Base-by-base conservation (phyloP, 2,329 filamentous ascomycete genomes). In the Cytospora chrysosperma region DNA sequence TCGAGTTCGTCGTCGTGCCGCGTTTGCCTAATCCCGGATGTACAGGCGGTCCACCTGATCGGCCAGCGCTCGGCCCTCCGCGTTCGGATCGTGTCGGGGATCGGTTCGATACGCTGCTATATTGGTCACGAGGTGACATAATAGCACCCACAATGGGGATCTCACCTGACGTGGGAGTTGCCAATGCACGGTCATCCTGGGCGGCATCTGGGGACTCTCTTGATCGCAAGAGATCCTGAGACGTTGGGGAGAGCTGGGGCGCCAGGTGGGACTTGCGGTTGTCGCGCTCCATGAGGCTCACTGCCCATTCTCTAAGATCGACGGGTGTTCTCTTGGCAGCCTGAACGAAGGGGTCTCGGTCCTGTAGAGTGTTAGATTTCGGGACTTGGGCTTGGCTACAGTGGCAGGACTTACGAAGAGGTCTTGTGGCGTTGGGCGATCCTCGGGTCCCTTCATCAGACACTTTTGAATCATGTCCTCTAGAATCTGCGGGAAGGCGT, bases 381-480 rank as follows among this genome's bases (percentile, higher is more conserved):
- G 30, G 19, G 8, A 19, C 28, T 27, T 32, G 10, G 30, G n/a
- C 50, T 10, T 21, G 10, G 2, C 3, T n/a, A 28, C 1, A 9
- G 10, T 37, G 47, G 28, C 6, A n/a, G 26, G 47, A 78, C 91
- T 77, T 82, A 96, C 92, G 77, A 91, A 97, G 65, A 99, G 87
- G 70, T 98, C 92, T 71, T 94, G 89, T 10, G 95, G 95, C 6
- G 95, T 98, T 58, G 94, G 95, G 59, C 95, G 87, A 72, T 92
- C 87, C 65, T 93, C 91, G 0, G 95, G 91, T 66, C 91, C 88
- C 80, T 99, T 99, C 75, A 89, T 88, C 68, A 99, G 80, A 77
- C 95, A 99, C 76, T 96, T 97, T 69, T 95, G 93, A 64, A 98
- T 94, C 87, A 98, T 97, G 68, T 98, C 93, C 71, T 98, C 94